Evolutionary conservation across 106 monocot genomes (phyloP).

Genomic region (Vanilla planifolia): DNA sequence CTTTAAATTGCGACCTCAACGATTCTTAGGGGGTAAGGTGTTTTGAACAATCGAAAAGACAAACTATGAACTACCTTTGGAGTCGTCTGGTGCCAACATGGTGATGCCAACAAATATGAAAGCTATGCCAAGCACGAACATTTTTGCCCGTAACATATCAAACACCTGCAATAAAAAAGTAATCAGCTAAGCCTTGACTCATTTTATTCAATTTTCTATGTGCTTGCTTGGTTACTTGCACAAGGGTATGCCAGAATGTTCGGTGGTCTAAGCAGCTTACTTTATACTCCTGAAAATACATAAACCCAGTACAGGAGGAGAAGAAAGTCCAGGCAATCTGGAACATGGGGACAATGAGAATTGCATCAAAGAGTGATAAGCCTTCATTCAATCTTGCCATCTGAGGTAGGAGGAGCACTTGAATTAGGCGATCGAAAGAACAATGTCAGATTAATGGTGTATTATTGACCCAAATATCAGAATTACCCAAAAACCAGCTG

Average conservation of each 20-base stretch:
- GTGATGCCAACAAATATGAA: conserved; percentile 93
- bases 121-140: conserved; percentile 84
- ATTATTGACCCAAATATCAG: not conserved
- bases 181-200: not conserved
- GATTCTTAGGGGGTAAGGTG: conserved; percentile 6
- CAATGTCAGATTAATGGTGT: conserved; percentile 4
- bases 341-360: conserved; percentile 97
- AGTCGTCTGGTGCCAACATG: conserved; percentile 85
- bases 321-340: conserved; percentile 99
- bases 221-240: not conserved
- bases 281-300: conserved; percentile 98
- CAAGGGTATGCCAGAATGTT: not conserved
- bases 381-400: conserved; percentile 98
- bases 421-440: conserved; percentile 1
- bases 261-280: conserved; percentile 26
- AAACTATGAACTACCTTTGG: conserved; percentile 42
- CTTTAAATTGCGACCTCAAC: conserved; percentile 43
- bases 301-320: conserved; percentile 94
- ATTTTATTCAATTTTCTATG: conserved; percentile 3
- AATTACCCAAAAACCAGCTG: conserved; percentile 99
- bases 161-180: conserved; percentile 50
- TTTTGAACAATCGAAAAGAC: not conserved
- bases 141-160: conserved; percentile 60
- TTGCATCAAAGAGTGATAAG: conserved; percentile 92
- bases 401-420: conserved; percentile 25